phyloP scores from a whole-genome alignment of 345 rosid species.

The Populus davidiana region DNA sequence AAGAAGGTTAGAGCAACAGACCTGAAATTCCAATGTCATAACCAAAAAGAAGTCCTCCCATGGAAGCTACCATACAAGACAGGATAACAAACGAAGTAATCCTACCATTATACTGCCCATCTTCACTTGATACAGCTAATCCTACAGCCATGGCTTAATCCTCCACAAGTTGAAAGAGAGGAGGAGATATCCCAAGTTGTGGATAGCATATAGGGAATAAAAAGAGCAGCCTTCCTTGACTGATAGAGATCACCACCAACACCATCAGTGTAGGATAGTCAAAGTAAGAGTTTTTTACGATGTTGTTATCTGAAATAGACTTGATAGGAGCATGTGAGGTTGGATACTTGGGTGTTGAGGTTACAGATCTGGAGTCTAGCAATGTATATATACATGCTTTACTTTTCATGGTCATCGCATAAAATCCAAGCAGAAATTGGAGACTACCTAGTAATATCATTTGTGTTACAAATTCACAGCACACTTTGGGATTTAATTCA shows the following conservation, averaged over 20 bases:
- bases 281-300: neutral
- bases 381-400: too few species aligned
- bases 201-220: neutral
- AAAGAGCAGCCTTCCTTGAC: slow-evolving; percentile 13
- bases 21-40: slow-evolving; percentile 89
- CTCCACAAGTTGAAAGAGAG: neutral
- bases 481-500: too few species aligned
- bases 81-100: slow-evolving; percentile 55
- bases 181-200: neutral
- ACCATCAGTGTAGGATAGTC: neutral
- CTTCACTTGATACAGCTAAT: slow-evolving; percentile 21
- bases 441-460: too few species aligned
- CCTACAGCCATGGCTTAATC: slow-evolving; percentile 47
- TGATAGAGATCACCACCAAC: neutral
- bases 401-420: too few species aligned
- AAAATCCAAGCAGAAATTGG: too few species aligned
- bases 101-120: slow-evolving; percentile 41
- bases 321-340: neutral
- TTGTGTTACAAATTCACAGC: too few species aligned
- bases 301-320: neutral
- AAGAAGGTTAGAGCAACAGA: slow-evolving; percentile 7
- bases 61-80: slow-evolving; percentile 73
- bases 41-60: slow-evolving; percentile 86
- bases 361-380: neutral
- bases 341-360: neutral